A percentile compares a stretch with the other conserved stretches of the same genome.
Conservation (phyloP, 2,329 filamentous ascomycete species). For the Aaosphaeria pasadenensis region DNA sequence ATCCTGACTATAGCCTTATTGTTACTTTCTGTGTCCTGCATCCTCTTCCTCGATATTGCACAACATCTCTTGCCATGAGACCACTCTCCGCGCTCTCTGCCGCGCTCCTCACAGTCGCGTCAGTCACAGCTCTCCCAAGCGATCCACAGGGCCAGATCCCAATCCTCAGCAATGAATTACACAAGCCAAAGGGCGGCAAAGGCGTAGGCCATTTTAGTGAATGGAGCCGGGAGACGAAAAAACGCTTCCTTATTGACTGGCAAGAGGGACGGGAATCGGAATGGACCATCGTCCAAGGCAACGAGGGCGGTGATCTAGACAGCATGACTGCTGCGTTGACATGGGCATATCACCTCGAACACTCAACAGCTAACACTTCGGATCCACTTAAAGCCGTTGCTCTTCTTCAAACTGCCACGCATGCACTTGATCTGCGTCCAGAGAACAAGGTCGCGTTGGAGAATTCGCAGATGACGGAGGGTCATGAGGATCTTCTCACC, state of each 20-base stretch:
- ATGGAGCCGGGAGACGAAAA: slow-evolving; percentile 48
- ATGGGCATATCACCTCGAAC: slow-evolving; percentile 49
- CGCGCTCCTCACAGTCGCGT: not conserved
- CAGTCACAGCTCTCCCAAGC: not conserved
- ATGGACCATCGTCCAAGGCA: slow-evolving; percentile 48
- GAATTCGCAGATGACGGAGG: slow-evolving; percentile 46
- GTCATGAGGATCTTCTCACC: slow-evolving; percentile 46
- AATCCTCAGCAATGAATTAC: not conserved
- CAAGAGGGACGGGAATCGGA: slow-evolving; percentile 41
- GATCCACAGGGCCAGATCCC: not conserved
- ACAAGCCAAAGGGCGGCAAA: not conserved
- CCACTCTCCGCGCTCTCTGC: not conserved
- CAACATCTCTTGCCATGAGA: not conserved
- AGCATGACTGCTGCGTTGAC: slow-evolving; percentile 45
- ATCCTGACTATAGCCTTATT: no score
- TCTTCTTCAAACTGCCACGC: slow-evolving; percentile 45
- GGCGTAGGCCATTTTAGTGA: slow-evolving; percentile 50
- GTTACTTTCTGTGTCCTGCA: no score
- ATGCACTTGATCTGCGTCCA: slow-evolving; percentile 47
- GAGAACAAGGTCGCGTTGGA: slow-evolving; percentile 47
- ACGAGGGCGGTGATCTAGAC: slow-evolving; percentile 46
- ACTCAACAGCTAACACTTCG: slow-evolving; percentile 42
- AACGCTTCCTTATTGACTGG: slow-evolving; percentile 47
- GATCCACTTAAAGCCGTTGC: slow-evolving; percentile 46
- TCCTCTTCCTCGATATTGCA: not conserved